Conservation (phyloP, 2,329 filamentous ascomycete species). For the Pyrenophora tritici-repentis region DNA sequence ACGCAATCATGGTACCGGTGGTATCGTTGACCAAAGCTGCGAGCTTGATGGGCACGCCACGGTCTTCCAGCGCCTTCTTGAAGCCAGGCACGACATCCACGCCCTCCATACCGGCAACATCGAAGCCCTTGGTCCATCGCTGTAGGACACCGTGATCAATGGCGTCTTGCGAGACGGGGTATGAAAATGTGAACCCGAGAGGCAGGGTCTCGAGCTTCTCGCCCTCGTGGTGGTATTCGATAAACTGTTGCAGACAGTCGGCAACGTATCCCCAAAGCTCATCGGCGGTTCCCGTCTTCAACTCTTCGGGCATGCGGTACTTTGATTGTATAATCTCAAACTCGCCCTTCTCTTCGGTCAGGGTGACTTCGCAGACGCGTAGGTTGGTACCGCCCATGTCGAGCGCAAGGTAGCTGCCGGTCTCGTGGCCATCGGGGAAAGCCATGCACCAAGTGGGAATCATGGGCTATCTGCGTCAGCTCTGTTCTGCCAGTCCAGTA, state of each 20-base stretch:
- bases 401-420: conserved; percentile 83
- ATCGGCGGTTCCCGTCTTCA: conserved; percentile 83
- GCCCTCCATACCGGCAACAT: conserved; percentile 90
- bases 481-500: conserved; percentile 90
- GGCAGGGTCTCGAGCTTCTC: conserved; percentile 69
- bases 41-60: conserved; percentile 87
- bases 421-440: conserved; percentile 85
- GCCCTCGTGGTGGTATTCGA: conserved; percentile 79
- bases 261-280: conserved; percentile 96
- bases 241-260: conserved; percentile 89
- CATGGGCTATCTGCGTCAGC: conserved; percentile 71
- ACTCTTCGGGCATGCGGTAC: conserved; percentile 91
- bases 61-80: conserved; percentile 74
- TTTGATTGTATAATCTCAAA: conserved; percentile 97
- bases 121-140: conserved; percentile 97
- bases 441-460: conserved; percentile 97
- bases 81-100: conserved; percentile 89
- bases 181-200: conserved; percentile 95
- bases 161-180: conserved; percentile 89
- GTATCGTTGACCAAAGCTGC: conserved; percentile 97
- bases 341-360: conserved; percentile 86
- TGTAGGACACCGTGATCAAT: conserved; percentile 92
- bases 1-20: conserved; percentile 94
- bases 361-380: conserved; percentile 89
- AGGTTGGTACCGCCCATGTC: conserved; percentile 98